Percentiles rank a stretch among this genome's conserved stretches.
Conservation (phyloP, 352 stramenopile species). For the Vaucheria bursata region DNA sequence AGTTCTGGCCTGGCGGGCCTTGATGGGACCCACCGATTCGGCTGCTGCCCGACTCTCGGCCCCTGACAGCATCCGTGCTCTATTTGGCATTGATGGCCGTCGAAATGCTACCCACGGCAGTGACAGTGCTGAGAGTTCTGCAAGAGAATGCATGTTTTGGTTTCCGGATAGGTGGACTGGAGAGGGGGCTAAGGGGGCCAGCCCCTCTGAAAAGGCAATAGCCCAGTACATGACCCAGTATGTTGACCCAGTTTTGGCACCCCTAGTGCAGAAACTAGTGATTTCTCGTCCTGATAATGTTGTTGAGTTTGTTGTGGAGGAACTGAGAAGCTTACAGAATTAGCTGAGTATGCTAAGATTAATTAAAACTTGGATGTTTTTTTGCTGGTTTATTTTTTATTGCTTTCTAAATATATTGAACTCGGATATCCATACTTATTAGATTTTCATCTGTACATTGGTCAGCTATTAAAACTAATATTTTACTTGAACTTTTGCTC, state of each 20-base stretch:
- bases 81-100: conserved; percentile 59
- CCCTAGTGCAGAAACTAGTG: not conserved
- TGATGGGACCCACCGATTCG: conserved; percentile 69
- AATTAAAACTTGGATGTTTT: no score
- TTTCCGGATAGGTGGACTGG: conserved; percentile 51
- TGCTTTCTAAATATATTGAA: no score
- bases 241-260: not conserved
- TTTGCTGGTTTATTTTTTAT: no score
- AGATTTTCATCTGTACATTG: no score
- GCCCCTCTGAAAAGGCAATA: not conserved
- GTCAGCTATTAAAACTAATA: no score
- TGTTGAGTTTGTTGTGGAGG: not conserved
- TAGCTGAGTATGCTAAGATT: no score
- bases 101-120: conserved; percentile 64
- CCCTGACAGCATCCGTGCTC: conserved; percentile 52
- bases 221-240: not conserved
- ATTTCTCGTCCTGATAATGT: not conserved
- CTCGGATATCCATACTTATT: no score
- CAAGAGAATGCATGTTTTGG: conserved; percentile 60
- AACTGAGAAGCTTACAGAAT: no score
- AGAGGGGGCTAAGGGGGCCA: not conserved
- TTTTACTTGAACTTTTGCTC: no score
- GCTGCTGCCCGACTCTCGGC: conserved; percentile 52
- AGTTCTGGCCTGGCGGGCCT: conserved; percentile 58
- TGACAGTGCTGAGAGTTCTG: conserved; percentile 54